A percentile compares a stretch with the other conserved stretches of the same genome.
Evolutionary conservation across 257 asterid genomes (phyloP).

Genomic region (Parsonsia alboflavescens): DNA sequence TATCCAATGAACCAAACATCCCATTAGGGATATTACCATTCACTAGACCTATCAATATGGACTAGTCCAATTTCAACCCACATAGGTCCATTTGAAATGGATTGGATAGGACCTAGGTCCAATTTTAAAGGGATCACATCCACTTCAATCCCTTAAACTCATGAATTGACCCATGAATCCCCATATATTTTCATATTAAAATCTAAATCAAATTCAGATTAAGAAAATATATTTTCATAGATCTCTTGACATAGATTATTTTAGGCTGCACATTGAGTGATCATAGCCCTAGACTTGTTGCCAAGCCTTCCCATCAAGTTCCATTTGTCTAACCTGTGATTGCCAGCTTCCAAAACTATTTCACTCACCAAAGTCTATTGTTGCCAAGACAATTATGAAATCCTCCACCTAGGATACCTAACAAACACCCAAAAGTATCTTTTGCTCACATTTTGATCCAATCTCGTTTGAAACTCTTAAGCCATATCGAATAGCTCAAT

Average conservation of each 20-base stretch:
- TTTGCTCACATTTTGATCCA: constrained; percentile 41
- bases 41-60: no score
- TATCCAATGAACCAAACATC: no score
- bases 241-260: constrained; percentile 72
- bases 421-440: constrained; percentile 88
- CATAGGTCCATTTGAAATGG: no score
- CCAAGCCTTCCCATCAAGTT: constrained; percentile 93
- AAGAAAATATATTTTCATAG: no score
- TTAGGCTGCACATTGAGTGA: constrained; percentile 95
- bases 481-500: constrained; percentile 88
- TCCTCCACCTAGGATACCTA: constrained; percentile 88
- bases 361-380: constrained; percentile 94
- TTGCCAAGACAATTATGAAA: constrained; percentile 81
- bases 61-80: no score
- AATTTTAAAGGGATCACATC: no score
- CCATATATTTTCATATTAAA: no score
- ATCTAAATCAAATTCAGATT: no score
- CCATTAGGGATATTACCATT: no score
- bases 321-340: constrained; percentile 92
- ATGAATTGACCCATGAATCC: no score
- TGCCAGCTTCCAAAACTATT: constrained; percentile 75
- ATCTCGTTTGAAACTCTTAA: constrained; percentile 49
- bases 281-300: constrained; percentile 54
- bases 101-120: no score
- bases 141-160: no score